Percentiles rank a stretch among this genome's conserved stretches.
Conservation (phyloP, 2,329 filamentous ascomycete genomes). For the Cercospora beticola region DNA sequence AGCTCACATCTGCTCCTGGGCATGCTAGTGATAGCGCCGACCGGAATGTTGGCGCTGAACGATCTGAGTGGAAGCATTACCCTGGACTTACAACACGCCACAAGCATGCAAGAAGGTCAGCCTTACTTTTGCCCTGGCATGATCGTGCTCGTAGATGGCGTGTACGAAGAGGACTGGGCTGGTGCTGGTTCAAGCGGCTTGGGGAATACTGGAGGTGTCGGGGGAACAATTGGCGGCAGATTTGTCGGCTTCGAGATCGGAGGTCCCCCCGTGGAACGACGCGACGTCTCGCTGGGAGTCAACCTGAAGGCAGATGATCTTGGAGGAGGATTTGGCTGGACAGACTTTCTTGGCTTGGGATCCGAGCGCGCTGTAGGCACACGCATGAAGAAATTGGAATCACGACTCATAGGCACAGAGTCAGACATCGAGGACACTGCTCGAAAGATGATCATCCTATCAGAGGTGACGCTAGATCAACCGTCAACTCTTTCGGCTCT, state of each 20-base stretch:
- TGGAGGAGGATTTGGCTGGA: conserved; percentile 89
- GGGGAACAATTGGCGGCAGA: conserved; percentile 85
- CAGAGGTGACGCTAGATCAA: conserved; percentile 83
- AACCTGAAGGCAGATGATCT: conserved; percentile 52
- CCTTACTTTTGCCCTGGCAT: conserved; percentile 94
- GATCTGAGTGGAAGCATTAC: conserved; percentile 86
- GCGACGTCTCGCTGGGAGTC: conserved; percentile 74
- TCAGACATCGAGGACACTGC: conserved; percentile 26
- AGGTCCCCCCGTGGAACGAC: conserved; percentile 85
- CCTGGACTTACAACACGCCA: conserved; percentile 77
- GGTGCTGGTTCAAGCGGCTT: conserved; percentile 57
- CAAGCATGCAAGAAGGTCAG: conserved; percentile 72
- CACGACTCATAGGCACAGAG: conserved; percentile 56
- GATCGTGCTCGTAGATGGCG: conserved; percentile 90
- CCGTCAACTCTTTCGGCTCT: conserved; percentile 79
- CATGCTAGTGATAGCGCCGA: conserved; percentile 75
- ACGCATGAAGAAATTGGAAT: conserved; percentile 79
- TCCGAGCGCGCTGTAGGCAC: conserved; percentile 80
- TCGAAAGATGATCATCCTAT: conserved; percentile 69
- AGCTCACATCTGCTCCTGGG: conserved; percentile 84
- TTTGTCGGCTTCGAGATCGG: conserved; percentile 90
- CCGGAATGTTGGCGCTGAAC: conserved; percentile 76
- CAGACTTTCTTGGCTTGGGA: conserved; percentile 89
- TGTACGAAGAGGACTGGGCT: conserved; percentile 92
- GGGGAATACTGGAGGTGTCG: conserved; percentile 76